A percentile compares a stretch with the other conserved stretches of the same genome.
These are phyloP conservation scores for Cryptosporidium sp. DNA, from an alignment of 169 alveolate species.

Conservation along the genomic window DNA sequence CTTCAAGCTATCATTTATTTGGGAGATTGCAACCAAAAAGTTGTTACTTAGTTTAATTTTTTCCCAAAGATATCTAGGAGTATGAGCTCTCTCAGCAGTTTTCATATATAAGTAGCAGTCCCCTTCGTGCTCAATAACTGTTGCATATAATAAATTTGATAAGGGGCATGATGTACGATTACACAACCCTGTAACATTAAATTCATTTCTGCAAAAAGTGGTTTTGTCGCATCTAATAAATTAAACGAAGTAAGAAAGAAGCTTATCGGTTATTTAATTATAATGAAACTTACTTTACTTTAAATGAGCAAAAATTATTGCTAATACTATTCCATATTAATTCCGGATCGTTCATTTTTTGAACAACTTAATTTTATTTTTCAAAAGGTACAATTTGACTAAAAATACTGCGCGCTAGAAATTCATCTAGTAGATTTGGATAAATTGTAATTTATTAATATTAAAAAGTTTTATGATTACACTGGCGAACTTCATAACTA, in stretches of 20 bases:
- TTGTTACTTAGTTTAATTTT: constrained; percentile 92
- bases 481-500: background rate
- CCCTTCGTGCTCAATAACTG: constrained; percentile 96
- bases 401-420: background rate
- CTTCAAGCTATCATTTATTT: constrained; percentile 93
- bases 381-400: constrained; percentile 2
- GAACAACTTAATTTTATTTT: background rate
- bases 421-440: background rate
- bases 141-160: constrained; percentile 97
- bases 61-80: constrained; percentile 98
- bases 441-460: background rate
- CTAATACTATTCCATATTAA: constrained; percentile 51
- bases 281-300: constrained; percentile 82
- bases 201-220: constrained; percentile 90
- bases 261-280: background rate
- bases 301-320: constrained; percentile 84
- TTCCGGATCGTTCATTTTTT: constrained; percentile 71
- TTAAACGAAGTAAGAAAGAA: background rate
- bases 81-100: constrained; percentile 98
- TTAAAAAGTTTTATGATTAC: background rate
- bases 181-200: constrained; percentile 98
- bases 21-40: constrained; percentile 91
- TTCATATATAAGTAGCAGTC: constrained; percentile 95
- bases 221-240: constrained; percentile 84
- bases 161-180: constrained; percentile 97